Percentiles rank a stretch among this genome's conserved stretches.
These are phyloP conservation scores for Podospora fimiseda DNA, from an alignment of 495 filamentous ascomycete genomes.

Conservation along the genomic window DNA sequence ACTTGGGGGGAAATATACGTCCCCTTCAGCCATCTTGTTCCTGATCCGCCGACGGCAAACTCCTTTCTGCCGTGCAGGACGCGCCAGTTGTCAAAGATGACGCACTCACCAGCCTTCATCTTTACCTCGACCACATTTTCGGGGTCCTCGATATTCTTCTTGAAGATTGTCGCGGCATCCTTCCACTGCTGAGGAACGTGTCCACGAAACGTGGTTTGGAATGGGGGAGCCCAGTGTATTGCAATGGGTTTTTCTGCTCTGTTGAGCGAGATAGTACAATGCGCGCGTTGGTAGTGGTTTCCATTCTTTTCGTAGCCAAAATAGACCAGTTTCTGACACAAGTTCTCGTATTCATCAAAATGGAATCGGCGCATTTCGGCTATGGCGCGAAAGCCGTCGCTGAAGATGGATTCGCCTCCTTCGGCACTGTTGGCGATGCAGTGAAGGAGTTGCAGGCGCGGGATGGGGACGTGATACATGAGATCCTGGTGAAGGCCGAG, in stretches of 20 bases:
- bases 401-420: conserved; percentile 79
- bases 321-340: conserved; percentile 41
- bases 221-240: conserved; percentile 62
- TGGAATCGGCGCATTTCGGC: conserved; percentile 29
- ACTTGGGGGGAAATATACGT: conserved; percentile 73
- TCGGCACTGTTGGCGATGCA: conserved; percentile 68
- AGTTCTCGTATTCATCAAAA: conserved; percentile 23
- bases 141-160: conserved; percentile 38
- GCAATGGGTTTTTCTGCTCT: conserved; percentile 14
- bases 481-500: conserved; percentile 90
- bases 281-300: conserved; percentile 50
- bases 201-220: conserved; percentile 22
- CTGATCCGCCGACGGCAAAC: conserved; percentile 54
- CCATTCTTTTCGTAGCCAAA: conserved; percentile 70
- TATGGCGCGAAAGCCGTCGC: conserved; percentile 61
- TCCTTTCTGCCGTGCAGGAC: conserved; percentile 68
- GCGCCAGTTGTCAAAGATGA: conserved; percentile 78
- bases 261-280: conserved; percentile 45
- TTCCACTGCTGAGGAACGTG: conserved; percentile 21
- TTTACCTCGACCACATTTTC: conserved; percentile 59
- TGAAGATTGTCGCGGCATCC: conserved; percentile 41
- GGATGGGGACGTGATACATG: conserved; percentile 74
- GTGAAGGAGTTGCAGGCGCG: conserved; percentile 78
- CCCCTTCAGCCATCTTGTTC: conserved; percentile 75
- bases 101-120: conserved; percentile 71